These are phyloP conservation scores for Chlamydomonas applanata DNA, from an alignment of 139 green algal genomes.

Conservation along the genomic window DNA sequence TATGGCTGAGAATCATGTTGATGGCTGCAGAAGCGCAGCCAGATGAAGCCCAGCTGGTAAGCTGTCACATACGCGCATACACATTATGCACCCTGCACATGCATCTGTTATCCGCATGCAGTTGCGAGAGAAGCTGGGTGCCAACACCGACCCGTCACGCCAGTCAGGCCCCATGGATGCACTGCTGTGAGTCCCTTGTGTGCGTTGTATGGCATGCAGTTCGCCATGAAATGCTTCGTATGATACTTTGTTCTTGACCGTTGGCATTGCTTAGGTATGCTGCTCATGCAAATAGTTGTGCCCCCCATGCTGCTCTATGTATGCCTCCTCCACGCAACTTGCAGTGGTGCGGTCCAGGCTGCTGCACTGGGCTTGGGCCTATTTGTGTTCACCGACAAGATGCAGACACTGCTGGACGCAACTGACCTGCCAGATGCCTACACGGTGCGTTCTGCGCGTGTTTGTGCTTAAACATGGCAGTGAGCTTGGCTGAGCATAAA, in stretches of 20 bases:
- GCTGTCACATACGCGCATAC: too few species aligned
- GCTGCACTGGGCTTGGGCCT: constrained; percentile 44
- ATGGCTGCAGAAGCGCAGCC: too few species aligned
- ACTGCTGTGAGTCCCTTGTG: constrained; percentile 31
- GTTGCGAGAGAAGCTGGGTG: constrained; percentile 30
- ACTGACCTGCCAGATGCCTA: constrained; percentile 40
- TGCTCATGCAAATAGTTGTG: background rate
- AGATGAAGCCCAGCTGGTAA: too few species aligned
- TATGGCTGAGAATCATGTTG: too few species aligned
- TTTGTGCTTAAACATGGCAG: background rate
- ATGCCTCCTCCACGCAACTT: background rate
- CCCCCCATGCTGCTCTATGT: background rate
- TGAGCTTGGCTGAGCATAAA: background rate
- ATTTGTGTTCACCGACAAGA: constrained; percentile 60
- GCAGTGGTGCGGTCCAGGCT: constrained; percentile 52
- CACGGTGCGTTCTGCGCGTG: constrained; percentile 32
- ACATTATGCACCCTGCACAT: too few species aligned
- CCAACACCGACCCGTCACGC: background rate
- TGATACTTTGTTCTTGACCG: background rate
- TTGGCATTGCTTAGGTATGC: too few species aligned
- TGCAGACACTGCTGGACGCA: constrained; percentile 20
- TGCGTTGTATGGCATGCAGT: too few species aligned
- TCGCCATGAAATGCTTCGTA: too few species aligned
- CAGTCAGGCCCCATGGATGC: constrained; percentile 13
- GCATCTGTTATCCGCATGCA: background rate